Percentiles rank a stretch among this genome's conserved stretches.
Evolutionary conservation across 1,284 basidiomycete species (phyloP).

Genomic region (Irpex sp.): DNA sequence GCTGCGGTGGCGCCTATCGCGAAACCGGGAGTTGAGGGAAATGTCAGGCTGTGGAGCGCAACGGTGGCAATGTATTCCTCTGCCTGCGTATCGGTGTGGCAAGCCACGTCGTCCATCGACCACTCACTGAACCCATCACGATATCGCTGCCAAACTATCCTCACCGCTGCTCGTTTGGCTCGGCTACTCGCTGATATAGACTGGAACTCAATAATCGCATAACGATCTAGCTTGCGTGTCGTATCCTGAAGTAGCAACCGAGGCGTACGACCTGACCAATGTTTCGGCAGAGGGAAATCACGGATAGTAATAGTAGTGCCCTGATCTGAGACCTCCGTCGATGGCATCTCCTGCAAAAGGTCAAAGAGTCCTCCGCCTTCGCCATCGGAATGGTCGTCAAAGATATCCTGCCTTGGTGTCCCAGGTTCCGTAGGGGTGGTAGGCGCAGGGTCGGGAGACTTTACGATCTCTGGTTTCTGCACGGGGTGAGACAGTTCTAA

Average conservation of each 20-base stretch:
- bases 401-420: constrained; percentile 13
- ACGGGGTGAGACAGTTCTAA: not conserved
- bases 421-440: constrained; percentile 1
- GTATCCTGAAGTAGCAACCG: constrained; percentile 66
- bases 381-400: constrained; percentile 43
- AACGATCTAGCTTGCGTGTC: constrained; percentile 65
- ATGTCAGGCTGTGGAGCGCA: constrained; percentile 77
- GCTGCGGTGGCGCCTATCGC: constrained; percentile 41
- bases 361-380: constrained; percentile 72
- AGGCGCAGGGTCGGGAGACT: constrained; percentile 1
- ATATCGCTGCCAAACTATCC: constrained; percentile 60
- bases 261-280: constrained; percentile 74
- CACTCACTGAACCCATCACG: constrained; percentile 63
- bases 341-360: constrained; percentile 70
- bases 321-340: constrained; percentile 43
- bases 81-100: constrained; percentile 75
- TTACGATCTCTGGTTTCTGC: not conserved
- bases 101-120: constrained; percentile 85
- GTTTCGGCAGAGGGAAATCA: constrained; percentile 79
- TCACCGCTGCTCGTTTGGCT: constrained; percentile 68
- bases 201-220: constrained; percentile 70
- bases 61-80: constrained; percentile 90
- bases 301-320: constrained; percentile 63
- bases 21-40: constrained; percentile 60
- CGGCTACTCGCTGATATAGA: constrained; percentile 65